Evolutionary conservation across 108 stramenopile species (phyloP).

Genomic region (Schizochytrium sp.): DNA sequence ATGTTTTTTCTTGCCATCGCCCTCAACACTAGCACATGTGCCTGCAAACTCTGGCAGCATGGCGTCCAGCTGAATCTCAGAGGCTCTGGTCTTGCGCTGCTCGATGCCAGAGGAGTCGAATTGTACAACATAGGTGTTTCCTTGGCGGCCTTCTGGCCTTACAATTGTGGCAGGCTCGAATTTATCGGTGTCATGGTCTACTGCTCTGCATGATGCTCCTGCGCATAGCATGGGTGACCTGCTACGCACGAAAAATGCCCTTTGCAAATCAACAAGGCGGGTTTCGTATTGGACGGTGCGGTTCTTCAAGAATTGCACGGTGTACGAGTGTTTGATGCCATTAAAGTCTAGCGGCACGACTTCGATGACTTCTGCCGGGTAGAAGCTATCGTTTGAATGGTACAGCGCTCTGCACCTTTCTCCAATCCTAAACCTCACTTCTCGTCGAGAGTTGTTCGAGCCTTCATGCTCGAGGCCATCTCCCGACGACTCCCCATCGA

Average conservation of each 20-base stretch:
- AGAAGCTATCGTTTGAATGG: conserved; percentile 22
- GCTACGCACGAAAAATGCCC: neutral
- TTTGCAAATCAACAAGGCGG: conserved; percentile 9
- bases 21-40: no score
- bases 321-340: conserved; percentile 18
- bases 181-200: neutral
- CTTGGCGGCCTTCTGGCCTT: neutral
- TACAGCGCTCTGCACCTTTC: conserved; percentile 49
- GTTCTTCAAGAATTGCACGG: conserved; percentile 47
- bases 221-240: neutral
- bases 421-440: neutral
- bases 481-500: neutral
- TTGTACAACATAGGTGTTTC: neutral
- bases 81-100: neutral
- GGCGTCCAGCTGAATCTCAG: no score
- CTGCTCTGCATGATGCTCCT: neutral
- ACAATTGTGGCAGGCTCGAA: neutral
- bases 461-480: neutral
- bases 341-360: conserved; percentile 34
- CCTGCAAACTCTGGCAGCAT: no score
- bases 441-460: neutral
- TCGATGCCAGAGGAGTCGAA: neutral
- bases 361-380: conserved; percentile 21
- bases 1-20: no score
- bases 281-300: conserved; percentile 46